These are phyloP conservation scores for Fomitopsis schrenkii DNA, from an alignment of 1,284 basidiomycete genomes.

Conservation along the genomic window DNA sequence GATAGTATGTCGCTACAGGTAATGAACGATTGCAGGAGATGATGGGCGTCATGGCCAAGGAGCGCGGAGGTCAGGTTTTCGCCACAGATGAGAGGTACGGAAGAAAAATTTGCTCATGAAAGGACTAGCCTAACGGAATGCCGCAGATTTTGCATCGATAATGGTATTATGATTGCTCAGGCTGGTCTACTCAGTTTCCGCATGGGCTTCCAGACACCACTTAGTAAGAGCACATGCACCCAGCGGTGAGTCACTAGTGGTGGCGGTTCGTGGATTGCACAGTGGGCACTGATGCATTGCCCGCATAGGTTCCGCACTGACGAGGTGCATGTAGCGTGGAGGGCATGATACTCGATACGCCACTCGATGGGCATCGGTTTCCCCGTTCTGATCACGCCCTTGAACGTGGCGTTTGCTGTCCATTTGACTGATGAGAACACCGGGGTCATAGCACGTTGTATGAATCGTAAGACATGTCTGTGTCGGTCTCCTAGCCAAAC, in stretches of 20 bases:
- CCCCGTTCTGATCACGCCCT: background rate
- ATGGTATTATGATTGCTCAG: conserved; percentile 99
- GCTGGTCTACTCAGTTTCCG: conserved; percentile 90
- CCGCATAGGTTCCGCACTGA: conserved; percentile 83
- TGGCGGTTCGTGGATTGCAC: conserved; percentile 3
- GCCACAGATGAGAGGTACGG: conserved; percentile 92
- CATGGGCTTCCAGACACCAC: conserved; percentile 84
- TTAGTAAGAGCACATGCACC: conserved; percentile 83
- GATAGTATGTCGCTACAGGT: conserved; percentile 40
- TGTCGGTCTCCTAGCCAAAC: background rate
- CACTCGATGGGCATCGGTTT: background rate
- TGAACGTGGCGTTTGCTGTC: background rate
- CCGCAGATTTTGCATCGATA: conserved; percentile 96
- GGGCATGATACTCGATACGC: conserved; percentile 37
- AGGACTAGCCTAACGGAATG: conserved; percentile 2
- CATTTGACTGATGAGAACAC: background rate
- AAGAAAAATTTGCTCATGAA: conserved; percentile 17
- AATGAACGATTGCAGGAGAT: conserved; percentile 94
- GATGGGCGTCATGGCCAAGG: conserved; percentile 97
- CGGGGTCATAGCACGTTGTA: background rate
- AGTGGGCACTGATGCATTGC: background rate
- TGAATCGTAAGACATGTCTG: background rate
- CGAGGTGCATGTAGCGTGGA: conserved; percentile 86
- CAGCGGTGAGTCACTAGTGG: conserved; percentile 36
- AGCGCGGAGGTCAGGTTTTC: conserved; percentile 88